Evolutionary conservation across 164 flowering plant species (phyloP), one percentile per base, ranked within the genome.

Genomic region (Taxillus chinensis): DNA sequence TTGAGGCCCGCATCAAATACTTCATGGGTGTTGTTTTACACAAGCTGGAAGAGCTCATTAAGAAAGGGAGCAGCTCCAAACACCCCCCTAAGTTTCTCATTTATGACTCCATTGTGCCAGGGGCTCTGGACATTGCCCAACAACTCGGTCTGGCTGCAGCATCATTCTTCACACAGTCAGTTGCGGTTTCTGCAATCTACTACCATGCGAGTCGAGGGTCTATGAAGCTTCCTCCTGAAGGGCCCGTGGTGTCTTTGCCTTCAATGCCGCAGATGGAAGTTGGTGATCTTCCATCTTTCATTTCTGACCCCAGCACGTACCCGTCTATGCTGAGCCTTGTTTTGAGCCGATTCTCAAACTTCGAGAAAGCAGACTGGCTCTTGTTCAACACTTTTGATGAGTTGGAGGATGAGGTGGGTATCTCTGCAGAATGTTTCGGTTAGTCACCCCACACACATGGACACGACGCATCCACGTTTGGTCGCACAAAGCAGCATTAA

Each of bases 281-380:
- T 0, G 3, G 15, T 0, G 86, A 82, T 37, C 17, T 82, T 43
- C 90, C 87, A 5, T 73, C 80, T 2, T 68, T 78, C n/a, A 13
- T 72, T 3, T 49, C 39, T n/a, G 58, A 64, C 9, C 16, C 49
- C 0, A 66, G 16, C 13, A 42, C 67, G 0, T 64, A 67, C 58
- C 78, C 78, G 0, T 39, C 27, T 17, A 1, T 66, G 2, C 5
- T 56, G 0, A 37, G 11, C 3, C 5, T 65, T 12, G 4, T 67
- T 12, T 37, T 13, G n/a, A 59, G 14, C 16, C 80, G 74, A 48
- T 74, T 74, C 45, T 62, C 58, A 8, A 64, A 73, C 53, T 17
- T 71, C 8, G 61, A 66, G 6, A 54, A 71, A 39, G 67, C 57
- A 0, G 48, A 67, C 37, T 67, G 68, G 65, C 5, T 63, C 10